Percentiles rank a stretch among this genome's conserved stretches.
Conservation (phyloP, 768 basidiomycete species). For the Suillus clintonianus region DNA sequence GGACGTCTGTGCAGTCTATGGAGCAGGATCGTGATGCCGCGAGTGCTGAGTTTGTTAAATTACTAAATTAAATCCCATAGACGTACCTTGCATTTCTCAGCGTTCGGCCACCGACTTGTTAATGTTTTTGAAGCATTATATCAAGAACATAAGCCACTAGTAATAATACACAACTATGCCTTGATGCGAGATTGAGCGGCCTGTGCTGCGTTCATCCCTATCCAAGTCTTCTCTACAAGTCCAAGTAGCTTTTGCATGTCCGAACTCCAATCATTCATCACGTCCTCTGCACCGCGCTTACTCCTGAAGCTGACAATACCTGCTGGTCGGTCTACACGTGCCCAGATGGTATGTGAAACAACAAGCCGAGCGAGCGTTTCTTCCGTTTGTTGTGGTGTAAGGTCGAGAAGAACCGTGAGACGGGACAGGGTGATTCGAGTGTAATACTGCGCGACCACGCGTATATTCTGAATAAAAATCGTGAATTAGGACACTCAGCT, state of each 20-base stretch:
- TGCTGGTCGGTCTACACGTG: slow-evolving; percentile 88
- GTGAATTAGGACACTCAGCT: slow-evolving; percentile 2
- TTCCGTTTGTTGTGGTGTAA: slow-evolving; percentile 80
- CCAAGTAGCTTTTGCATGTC: slow-evolving; percentile 93
- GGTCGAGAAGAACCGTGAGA: slow-evolving; percentile 84
- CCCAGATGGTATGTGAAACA: slow-evolving; percentile 90
- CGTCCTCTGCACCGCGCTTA: slow-evolving; percentile 83
- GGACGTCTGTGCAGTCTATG: slow-evolving; percentile 11
- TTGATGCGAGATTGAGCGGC: slow-evolving; percentile 74
- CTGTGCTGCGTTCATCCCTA: slow-evolving; percentile 90
- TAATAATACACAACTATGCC: slow-evolving; percentile 29
- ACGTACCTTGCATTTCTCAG: not conserved
- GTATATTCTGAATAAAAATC: slow-evolving; percentile 72
- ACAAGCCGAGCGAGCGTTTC: slow-evolving; percentile 88
- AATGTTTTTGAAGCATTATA: slow-evolving; percentile 1
- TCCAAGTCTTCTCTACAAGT: slow-evolving; percentile 98
- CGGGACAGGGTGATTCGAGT: slow-evolving; percentile 86
- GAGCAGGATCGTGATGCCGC: not conserved
- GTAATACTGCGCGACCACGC: slow-evolving; percentile 93
- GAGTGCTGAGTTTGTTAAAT: slow-evolving; percentile 13
- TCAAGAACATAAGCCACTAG: not conserved
- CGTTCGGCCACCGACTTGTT: not conserved
- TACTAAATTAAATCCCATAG: slow-evolving; percentile 1
- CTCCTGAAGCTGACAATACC: slow-evolving; percentile 88
- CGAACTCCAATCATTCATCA: slow-evolving; percentile 98